Percentiles rank a stretch among this genome's conserved stretches.
These are phyloP conservation scores for Gonium pectorale DNA, from an alignment of 139 green algal genomes.

Conservation along the genomic window DNA sequence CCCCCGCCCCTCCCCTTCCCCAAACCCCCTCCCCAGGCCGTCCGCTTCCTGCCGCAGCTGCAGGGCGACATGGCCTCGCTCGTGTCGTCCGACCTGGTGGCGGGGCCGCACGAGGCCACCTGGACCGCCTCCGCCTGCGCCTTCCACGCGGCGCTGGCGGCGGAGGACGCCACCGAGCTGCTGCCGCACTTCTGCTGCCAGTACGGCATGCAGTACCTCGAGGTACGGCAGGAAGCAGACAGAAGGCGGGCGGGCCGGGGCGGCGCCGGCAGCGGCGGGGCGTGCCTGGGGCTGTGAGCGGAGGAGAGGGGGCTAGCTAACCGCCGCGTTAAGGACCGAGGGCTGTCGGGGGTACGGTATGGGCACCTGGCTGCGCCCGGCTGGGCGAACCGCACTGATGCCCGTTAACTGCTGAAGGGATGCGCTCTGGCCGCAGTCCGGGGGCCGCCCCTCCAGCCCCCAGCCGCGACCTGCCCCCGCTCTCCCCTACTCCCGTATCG, in stretches of 20 bases:
- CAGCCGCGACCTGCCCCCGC: too few relatives aligned
- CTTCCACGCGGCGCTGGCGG: constrained; percentile 31
- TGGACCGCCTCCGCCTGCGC: constrained; percentile 12
- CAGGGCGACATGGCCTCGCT: constrained; percentile 20
- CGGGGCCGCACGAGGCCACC: background rate
- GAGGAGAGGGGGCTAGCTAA: too few relatives aligned
- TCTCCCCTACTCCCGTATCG: too few relatives aligned
- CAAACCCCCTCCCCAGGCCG: constrained; percentile 27
- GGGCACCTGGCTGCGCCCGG: too few relatives aligned
- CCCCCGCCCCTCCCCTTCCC: background rate
- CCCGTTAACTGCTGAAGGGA: too few relatives aligned
- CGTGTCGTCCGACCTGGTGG: background rate
- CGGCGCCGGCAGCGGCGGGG: too few relatives aligned
- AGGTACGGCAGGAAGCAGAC: background rate
- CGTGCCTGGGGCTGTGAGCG: too few relatives aligned
- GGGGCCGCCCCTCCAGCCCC: too few relatives aligned
- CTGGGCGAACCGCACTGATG: too few relatives aligned
- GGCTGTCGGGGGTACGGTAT: too few relatives aligned
- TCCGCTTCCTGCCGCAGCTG: constrained; percentile 35
- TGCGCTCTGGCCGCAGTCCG: too few relatives aligned
- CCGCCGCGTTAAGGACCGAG: too few relatives aligned
- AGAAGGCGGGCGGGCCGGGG: background rate
- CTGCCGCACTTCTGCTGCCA: constrained; percentile 50
- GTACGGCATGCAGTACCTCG: constrained; percentile 45
- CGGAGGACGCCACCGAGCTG: constrained; percentile 31